Evolutionary conservation across 257 asterid genomes (phyloP).

Genomic region (Rauvolfia tetraphylla): DNA sequence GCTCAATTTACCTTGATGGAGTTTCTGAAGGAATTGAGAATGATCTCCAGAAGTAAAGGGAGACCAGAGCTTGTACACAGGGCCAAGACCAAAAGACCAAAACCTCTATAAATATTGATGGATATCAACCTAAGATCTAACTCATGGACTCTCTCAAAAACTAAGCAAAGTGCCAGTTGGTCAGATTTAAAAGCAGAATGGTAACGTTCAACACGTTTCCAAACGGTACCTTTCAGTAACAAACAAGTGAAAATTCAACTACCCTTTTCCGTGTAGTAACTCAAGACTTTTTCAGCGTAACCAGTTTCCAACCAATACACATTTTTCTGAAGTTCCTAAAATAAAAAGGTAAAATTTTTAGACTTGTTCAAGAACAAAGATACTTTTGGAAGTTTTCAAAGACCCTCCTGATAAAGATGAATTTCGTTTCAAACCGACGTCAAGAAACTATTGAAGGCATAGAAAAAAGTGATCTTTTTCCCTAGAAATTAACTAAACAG

Average conservation of each 20-base stretch:
- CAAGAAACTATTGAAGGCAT: background rate
- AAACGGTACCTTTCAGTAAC: conserved; percentile 33
- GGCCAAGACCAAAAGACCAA: conserved; percentile 11
- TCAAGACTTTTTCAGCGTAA: background rate
- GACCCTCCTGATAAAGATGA: conserved; percentile 3
- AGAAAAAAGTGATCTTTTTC: background rate
- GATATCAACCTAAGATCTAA: conserved; percentile 23
- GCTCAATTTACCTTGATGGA: conserved; percentile 12
- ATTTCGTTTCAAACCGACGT: conserved; percentile 12
- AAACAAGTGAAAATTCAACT: conserved; percentile 24
- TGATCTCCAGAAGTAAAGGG: background rate
- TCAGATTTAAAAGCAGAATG: conserved; percentile 26
- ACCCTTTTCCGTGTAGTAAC: background rate
- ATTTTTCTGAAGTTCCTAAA: background rate
- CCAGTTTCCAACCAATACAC: background rate
- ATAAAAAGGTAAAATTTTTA: background rate
- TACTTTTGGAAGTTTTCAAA: background rate
- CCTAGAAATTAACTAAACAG: conserved; percentile 5
- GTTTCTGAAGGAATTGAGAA: conserved; percentile 1
- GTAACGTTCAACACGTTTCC: conserved; percentile 34
- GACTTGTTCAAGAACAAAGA: background rate
- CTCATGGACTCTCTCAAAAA: conserved; percentile 22
- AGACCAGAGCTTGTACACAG: conserved; percentile 2
- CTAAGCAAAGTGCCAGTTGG: conserved; percentile 36
- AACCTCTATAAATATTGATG: conserved; percentile 26